A percentile compares a stretch with the other conserved stretches of the same genome.
Evolutionary conservation across 768 basidiomycete species (phyloP).

Genomic region (Tremella yokohamensis): DNA sequence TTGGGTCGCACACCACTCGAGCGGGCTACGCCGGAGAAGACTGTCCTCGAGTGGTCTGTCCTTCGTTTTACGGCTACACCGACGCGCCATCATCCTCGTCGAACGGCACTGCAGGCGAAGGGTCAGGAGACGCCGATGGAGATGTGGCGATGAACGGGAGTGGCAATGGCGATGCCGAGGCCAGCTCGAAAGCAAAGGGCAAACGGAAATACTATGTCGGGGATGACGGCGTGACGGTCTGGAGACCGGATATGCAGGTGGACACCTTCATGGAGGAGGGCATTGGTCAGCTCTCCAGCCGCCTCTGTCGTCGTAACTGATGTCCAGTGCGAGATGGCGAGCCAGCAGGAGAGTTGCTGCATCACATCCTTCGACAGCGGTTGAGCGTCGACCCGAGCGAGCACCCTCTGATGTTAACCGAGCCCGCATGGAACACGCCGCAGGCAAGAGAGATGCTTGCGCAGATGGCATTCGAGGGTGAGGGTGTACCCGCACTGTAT

Average conservation of each 20-base stretch:
- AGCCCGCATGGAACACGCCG: conserved; percentile 92
- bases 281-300: conserved; percentile 58
- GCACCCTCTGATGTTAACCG: conserved; percentile 88
- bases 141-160: conserved; percentile 17
- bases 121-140: conserved; percentile 42
- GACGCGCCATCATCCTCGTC: conserved; percentile 27
- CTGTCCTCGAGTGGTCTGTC: conserved; percentile 83
- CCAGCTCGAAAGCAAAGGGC: conserved; percentile 32
- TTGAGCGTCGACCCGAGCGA: conserved; percentile 74
- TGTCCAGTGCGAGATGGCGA: conserved; percentile 46
- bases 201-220: conserved; percentile 66
- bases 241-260: conserved; percentile 86
- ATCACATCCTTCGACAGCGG: conserved; percentile 58
- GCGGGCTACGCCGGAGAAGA: conserved; percentile 98
- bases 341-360: conserved; percentile 45
- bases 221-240: conserved; percentile 81
- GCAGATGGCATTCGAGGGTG: conserved; percentile 90
- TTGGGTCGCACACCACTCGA: conserved; percentile 82
- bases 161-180: conserved; percentile 52
- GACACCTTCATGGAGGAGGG: conserved; percentile 78
- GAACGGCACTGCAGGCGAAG: conserved; percentile 45
- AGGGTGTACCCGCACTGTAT: conserved; percentile 90
- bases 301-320: conserved; percentile 24
- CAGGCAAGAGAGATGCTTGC: conserved; percentile 92
- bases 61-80: conserved; percentile 80